A percentile compares a stretch with the other conserved stretches of the same genome.
phyloP scores from a whole-genome alignment of 2,329 filamentous ascomycete genomes.

The Apiospora pterosperma region DNA sequence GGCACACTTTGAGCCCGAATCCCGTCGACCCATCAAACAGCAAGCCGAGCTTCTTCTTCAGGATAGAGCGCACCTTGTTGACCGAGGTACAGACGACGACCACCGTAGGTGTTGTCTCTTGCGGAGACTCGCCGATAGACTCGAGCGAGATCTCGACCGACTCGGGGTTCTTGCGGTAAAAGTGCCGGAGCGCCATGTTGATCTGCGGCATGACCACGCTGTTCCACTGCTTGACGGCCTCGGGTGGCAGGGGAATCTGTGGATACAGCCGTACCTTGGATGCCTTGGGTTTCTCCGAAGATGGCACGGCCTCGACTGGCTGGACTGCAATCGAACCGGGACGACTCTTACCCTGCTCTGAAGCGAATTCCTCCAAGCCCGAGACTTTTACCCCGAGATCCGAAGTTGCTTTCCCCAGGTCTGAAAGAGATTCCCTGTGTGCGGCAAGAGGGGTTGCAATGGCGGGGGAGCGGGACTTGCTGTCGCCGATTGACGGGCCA shows the following conservation, averaged over 20 bases:
- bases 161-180: slow-evolving; percentile 70
- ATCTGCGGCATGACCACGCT: slow-evolving; percentile 68
- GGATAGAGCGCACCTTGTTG: slow-evolving; percentile 65
- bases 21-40: slow-evolving; percentile 61
- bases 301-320: slow-evolving; percentile 1
- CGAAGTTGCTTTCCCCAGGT: not conserved
- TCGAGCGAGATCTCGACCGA: slow-evolving; percentile 77
- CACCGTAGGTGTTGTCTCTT: slow-evolving; percentile 67
- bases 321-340: not conserved
- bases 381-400: not conserved
- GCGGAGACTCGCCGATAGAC: slow-evolving; percentile 66
- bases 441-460: not conserved
- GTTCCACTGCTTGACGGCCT: slow-evolving; percentile 70
- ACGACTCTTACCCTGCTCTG: not conserved
- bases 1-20: slow-evolving; percentile 68
- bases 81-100: slow-evolving; percentile 76
- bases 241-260: slow-evolving; percentile 54
- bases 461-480: not conserved
- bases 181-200: slow-evolving; percentile 65
- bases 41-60: slow-evolving; percentile 64
- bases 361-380: not conserved
- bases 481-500: slow-evolving; percentile 8
- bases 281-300: slow-evolving; percentile 18
- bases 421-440: not conserved
- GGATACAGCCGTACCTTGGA: slow-evolving; percentile 56